phyloP scores from a whole-genome alignment of 768 basidiomycete genomes.

The Pleurotus tuoliensis region DNA sequence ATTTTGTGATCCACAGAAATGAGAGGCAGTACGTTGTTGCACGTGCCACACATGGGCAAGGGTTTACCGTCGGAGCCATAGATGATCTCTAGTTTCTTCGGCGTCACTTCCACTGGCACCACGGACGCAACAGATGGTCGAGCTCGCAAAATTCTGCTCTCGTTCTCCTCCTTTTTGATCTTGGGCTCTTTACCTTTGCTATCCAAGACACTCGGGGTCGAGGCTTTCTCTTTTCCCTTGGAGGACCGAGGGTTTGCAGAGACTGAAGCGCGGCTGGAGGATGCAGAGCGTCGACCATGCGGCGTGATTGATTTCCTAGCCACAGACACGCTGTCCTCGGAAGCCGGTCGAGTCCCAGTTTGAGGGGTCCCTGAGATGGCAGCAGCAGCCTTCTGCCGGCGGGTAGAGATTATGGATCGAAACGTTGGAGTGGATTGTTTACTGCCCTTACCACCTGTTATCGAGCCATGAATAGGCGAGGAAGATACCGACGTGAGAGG shows the following conservation, averaged over 20 bases:
- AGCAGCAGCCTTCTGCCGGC: slow-evolving; percentile 43
- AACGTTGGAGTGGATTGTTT: slow-evolving; percentile 32
- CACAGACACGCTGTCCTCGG: slow-evolving; percentile 38
- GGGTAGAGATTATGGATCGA: slow-evolving; percentile 58
- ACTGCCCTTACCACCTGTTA: slow-evolving; percentile 26
- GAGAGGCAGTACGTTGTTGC: slow-evolving; percentile 66
- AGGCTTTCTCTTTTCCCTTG: slow-evolving; percentile 10
- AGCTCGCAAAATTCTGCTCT: slow-evolving; percentile 46
- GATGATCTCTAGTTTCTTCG: slow-evolving; percentile 34
- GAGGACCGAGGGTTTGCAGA: slow-evolving; percentile 4
- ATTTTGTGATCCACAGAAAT: slow-evolving; percentile 73
- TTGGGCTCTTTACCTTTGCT: slow-evolving; percentile 32
- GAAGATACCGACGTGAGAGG: slow-evolving; percentile 41
- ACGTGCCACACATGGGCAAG: slow-evolving; percentile 69
- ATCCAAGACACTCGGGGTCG: slow-evolving; percentile 8
- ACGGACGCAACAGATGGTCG: slow-evolving; percentile 36
- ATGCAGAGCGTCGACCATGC: slow-evolving; percentile 19
- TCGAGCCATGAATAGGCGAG: slow-evolving; percentile 9
- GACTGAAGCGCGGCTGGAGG: slow-evolving; percentile 9
- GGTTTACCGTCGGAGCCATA: slow-evolving; percentile 63
- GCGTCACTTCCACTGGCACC: slow-evolving; percentile 31
- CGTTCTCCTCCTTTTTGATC: slow-evolving; percentile 39
- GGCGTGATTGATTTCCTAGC: slow-evolving; percentile 23
- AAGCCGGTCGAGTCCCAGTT: slow-evolving; percentile 44
- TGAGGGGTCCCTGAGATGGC: slow-evolving; percentile 19